phyloP scores from a whole-genome alignment of 1,284 basidiomycete species.

The Cutaneotrichosporon sp. region DNA sequence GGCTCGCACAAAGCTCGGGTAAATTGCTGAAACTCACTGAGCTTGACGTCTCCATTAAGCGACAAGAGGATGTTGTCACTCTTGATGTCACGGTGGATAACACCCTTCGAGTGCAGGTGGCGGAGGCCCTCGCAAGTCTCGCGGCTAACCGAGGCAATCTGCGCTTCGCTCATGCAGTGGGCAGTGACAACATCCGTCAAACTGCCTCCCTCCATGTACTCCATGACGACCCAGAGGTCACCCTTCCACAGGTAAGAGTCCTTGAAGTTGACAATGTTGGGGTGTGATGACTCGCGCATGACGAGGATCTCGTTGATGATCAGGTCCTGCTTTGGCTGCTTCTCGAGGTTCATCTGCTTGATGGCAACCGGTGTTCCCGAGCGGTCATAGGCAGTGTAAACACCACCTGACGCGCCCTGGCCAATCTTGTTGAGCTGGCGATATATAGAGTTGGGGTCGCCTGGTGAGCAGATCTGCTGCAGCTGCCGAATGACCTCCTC shows the following conservation, averaged over 20 bases:
- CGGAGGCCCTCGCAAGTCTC: constrained; percentile 88
- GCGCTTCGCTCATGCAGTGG: constrained; percentile 87
- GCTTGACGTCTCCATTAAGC: constrained; percentile 91
- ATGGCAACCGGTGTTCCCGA: constrained; percentile 93
- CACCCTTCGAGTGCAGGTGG: constrained; percentile 89
- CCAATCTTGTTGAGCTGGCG: constrained; percentile 93
- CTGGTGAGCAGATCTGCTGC: constrained; percentile 93
- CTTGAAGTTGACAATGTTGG: constrained; percentile 99
- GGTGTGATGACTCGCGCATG: constrained; percentile 93
- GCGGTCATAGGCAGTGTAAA: constrained; percentile 97
- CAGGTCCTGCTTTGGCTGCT: constrained; percentile 98
- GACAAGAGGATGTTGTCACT: constrained; percentile 92
- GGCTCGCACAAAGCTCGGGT: not conserved
- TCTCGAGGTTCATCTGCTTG: constrained; percentile 99
- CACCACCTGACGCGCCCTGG: constrained; percentile 95
- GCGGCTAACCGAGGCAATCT: constrained; percentile 88
- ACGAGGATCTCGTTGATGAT: constrained; percentile 99
- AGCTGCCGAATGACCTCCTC: constrained; percentile 87
- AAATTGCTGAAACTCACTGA: constrained; percentile 66
- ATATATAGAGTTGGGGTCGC: constrained; percentile 92
- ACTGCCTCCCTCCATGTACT: constrained; percentile 94
- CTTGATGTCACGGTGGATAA: constrained; percentile 98
- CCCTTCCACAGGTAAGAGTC: constrained; percentile 97
- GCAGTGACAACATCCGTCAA: constrained; percentile 96
- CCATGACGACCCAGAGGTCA: constrained; percentile 99